Conservation (phyloP, 177 flowering plant genomes). For the Vitis hybrid region DNA sequence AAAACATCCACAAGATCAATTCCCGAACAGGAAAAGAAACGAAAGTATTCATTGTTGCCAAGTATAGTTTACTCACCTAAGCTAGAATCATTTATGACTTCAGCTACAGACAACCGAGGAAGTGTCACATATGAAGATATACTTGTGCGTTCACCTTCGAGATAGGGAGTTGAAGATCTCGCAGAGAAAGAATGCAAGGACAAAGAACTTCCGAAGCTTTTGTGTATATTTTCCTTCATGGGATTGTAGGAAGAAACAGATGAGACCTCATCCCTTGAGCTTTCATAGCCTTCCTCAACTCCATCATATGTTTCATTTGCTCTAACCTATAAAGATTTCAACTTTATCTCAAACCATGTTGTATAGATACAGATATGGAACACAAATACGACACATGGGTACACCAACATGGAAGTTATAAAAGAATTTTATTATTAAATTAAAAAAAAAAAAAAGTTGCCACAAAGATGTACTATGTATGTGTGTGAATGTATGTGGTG, state of each 20-base stretch:
- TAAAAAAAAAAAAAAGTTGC: no score
- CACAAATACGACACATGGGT: no score
- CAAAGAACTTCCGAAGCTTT: constrained; percentile 70
- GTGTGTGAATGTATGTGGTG: no score
- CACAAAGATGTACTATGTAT: no score
- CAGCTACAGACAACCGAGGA: constrained; percentile 70
- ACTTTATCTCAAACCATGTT: background rate
- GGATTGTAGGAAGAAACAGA: constrained; percentile 90
- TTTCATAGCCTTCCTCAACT: constrained; percentile 87
- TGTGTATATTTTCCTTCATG: constrained; percentile 58
- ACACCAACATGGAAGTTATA: no score
- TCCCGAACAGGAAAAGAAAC: background rate
- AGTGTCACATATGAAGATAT: constrained; percentile 53
- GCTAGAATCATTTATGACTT: constrained; percentile 60
- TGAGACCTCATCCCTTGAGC: constrained; percentile 83
- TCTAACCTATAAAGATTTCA: constrained; percentile 49
- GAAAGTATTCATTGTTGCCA: background rate
- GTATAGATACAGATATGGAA: no score
- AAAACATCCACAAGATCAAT: background rate
- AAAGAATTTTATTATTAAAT: no score
- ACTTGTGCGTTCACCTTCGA: constrained; percentile 60
- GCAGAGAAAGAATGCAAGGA: constrained; percentile 65
- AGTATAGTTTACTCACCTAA: constrained; percentile 43
- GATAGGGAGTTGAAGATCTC: constrained; percentile 47
- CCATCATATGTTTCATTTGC: constrained; percentile 76